Evolutionary conservation across 2,329 filamentous ascomycete species (phyloP).

Genomic region (Aspergillus oerlinghausenensis): DNA sequence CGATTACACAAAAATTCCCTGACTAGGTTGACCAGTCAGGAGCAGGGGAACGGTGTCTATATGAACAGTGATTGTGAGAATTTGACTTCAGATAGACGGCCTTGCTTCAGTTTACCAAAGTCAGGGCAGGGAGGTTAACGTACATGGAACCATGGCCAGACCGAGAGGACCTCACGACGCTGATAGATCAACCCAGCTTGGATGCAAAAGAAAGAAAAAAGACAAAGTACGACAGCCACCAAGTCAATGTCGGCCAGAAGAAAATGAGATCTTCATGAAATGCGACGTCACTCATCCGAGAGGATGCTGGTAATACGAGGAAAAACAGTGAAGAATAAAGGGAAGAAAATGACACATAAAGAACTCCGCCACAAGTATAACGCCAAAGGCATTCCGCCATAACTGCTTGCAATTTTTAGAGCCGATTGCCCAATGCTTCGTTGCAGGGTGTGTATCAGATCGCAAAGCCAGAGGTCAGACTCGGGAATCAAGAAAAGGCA

Average conservation of each 20-base stretch:
- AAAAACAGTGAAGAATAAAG: conserved; percentile 13
- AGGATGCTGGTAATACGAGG: conserved; percentile 5
- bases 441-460: conserved; percentile 21
- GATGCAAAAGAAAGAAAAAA: conserved; percentile 31
- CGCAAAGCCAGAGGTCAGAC: conserved; percentile 21
- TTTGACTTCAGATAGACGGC: conserved; percentile 41
- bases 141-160: conserved; percentile 43
- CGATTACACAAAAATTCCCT: conserved; percentile 33
- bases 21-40: conserved; percentile 20
- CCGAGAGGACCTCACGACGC: conserved; percentile 31
- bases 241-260: conserved; percentile 25
- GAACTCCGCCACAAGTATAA: conserved; percentile 24
- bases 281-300: conserved; percentile 27
- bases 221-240: conserved; percentile 27
- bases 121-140: conserved; percentile 47
- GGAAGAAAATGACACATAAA: conserved; percentile 15
- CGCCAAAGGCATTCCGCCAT: conserved; percentile 34
- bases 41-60: conserved; percentile 35
- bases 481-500: conserved; percentile 13
- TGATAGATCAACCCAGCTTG: conserved; percentile 34
- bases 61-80: conserved; percentile 43
- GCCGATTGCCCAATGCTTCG: conserved; percentile 32
- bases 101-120: conserved; percentile 36
- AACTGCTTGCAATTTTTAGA: conserved; percentile 27
- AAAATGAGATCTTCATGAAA: conserved; percentile 33